phyloP scores from a whole-genome alignment of 2,329 filamentous ascomycete genomes.

The Fusarium miscanthi region DNA sequence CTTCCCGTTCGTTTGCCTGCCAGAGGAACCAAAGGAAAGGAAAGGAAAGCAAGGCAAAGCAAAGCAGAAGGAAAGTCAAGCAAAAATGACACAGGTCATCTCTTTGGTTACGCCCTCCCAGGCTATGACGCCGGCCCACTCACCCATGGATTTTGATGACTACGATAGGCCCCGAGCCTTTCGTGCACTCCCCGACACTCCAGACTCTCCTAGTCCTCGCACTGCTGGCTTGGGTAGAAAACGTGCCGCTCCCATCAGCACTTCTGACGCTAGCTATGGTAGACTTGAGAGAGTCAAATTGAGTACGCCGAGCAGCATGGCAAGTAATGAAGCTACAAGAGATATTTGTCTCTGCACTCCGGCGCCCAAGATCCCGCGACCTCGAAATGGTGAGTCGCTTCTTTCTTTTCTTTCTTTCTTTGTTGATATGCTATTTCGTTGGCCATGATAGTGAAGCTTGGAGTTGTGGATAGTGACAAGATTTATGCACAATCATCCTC shows the following conservation, averaged over 20 bases:
- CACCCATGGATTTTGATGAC: constrained; percentile 41
- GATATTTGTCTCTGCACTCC: constrained; percentile 69
- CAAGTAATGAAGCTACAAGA: constrained; percentile 47
- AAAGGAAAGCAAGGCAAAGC: neutral
- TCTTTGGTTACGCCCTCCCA: constrained; percentile 43
- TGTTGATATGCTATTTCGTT: constrained; percentile 1
- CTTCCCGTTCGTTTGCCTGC: constrained; percentile 35
- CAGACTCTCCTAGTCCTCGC: constrained; percentile 44
- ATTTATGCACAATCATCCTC: neutral
- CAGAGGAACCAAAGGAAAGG: constrained; percentile 1
- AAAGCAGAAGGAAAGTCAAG: neutral
- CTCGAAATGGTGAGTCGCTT: constrained; percentile 65
- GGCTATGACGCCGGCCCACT: constrained; percentile 42
- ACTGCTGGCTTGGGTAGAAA: constrained; percentile 51
- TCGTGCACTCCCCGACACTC: constrained; percentile 34
- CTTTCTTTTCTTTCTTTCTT: constrained; percentile 36
- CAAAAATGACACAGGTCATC: constrained; percentile 47
- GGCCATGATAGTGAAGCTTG: constrained; percentile 1
- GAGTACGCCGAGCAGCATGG: constrained; percentile 45
- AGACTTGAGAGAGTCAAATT: constrained; percentile 47
- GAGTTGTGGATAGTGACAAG: constrained; percentile 11
- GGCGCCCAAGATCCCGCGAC: constrained; percentile 67
- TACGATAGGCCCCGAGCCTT: constrained; percentile 35
- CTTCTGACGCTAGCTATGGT: constrained; percentile 56
- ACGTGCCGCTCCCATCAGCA: constrained; percentile 59